Conservation (phyloP, 2,329 filamentous ascomycete species). For the Aspergillus persii region DNA sequence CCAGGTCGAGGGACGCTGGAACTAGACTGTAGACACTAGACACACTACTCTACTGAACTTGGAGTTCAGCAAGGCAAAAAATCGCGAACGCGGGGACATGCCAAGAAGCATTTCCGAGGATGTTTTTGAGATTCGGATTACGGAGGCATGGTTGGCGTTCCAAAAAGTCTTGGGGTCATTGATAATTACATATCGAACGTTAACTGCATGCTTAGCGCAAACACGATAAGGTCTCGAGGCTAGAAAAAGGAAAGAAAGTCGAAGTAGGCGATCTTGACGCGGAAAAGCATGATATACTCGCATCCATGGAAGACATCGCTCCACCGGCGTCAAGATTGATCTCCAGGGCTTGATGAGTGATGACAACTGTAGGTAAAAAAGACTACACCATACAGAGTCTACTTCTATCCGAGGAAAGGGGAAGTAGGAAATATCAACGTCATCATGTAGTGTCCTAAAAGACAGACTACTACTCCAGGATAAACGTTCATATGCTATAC, state of each 20-base stretch:
- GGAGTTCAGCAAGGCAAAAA: too few species aligned
- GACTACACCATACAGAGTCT: too few species aligned
- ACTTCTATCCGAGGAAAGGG: background rate
- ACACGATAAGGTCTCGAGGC: background rate
- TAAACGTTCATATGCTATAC: background rate
- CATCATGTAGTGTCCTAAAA: slow-evolving; percentile 5
- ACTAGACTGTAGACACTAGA: too few species aligned
- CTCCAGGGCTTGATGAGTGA: background rate
- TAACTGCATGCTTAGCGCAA: background rate
- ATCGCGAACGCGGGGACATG: too few species aligned
- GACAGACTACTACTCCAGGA: background rate
- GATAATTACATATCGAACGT: background rate
- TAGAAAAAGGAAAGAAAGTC: background rate
- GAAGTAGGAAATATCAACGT: background rate
- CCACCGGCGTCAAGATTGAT: background rate
- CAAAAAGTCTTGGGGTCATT: slow-evolving; percentile 3
- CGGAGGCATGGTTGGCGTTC: too few species aligned
- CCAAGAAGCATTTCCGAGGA: too few species aligned
- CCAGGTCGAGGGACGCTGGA: background rate
- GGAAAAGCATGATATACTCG: background rate
- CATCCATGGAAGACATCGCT: background rate
- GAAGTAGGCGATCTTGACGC: background rate
- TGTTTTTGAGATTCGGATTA: too few species aligned
- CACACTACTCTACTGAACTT: too few species aligned
- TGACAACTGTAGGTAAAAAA: too few species aligned